Evolutionary conservation across 2,329 filamentous ascomycete species (phyloP), one percentile per base, ranked within the genome.

Genomic region (Raffaelea ambrosiae): DNA sequence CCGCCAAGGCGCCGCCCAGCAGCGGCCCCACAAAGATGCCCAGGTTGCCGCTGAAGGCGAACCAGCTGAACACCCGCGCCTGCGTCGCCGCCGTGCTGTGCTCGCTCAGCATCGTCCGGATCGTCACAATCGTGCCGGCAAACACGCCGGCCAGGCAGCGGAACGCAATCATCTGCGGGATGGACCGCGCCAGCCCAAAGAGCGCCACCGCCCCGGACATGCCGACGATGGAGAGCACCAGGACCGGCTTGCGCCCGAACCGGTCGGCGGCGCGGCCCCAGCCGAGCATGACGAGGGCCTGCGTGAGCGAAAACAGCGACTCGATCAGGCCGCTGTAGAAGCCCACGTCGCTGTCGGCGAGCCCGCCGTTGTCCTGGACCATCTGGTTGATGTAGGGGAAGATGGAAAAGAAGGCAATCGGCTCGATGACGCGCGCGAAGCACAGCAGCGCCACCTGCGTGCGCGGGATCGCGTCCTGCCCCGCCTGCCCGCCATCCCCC

Each of bases 321-420:
- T 84, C 81, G 59, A 91, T 88, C 13, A 89, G 67, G 2, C 87
- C 87, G 49, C 74, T 79, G 68, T 88, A 91, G 66, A 90, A 91
- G 2, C 87, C 87, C 3, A 88, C 79, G 61, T 88, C 82, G n/a
- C 74, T 66, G 40, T 77, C 68, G 2, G 71, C 62, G 2, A 91
- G 64, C 11, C 70, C 58, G 10, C 84, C 85, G 50, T 81, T 83
- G 48, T 76, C 70, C 62, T 77, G 69, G 35, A 87, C 80, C 86
- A 91, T 91, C 59, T 83, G 71, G 58, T 82, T 87, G 63, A 93
- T 77, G 65, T 86, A 91, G 1, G 86, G 84, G 57, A 91, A 86
- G 61, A 91, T 88, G 60, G 74, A 80, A 68, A 90, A 91, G 68
- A 88, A 91, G n/a, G 85, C 84, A 38, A 90, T 74, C 1, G 87